Conservation (phyloP, 192 early-diverging fungal species). For the Podila minutissima region DNA sequence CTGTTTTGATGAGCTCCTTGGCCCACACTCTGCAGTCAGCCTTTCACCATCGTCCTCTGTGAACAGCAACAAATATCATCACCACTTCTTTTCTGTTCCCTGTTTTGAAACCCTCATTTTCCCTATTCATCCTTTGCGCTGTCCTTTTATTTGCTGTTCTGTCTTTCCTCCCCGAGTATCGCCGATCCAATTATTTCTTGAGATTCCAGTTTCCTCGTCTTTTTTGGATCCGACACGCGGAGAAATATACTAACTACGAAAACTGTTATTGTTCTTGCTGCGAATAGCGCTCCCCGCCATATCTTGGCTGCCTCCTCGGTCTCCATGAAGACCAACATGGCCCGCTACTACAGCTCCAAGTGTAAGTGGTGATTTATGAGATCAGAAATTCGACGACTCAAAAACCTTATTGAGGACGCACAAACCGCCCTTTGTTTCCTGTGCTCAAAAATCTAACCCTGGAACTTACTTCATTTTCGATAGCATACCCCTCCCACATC, state of each 20-base stretch:
- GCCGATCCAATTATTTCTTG: conserved; percentile 14
- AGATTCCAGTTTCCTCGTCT: neutral
- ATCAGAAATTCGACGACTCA: neutral
- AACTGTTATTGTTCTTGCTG: neutral
- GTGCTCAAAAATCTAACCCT: no score
- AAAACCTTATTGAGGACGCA: no score
- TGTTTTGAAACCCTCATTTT: neutral
- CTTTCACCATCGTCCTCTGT: no score
- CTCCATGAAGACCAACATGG: conserved; percentile 49
- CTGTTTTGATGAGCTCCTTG: no score
- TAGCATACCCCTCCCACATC: conserved; percentile 83
- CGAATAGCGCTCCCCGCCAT: conserved; percentile 45
- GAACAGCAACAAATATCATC: no score
- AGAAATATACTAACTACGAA: neutral
- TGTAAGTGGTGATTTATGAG: conserved; percentile 38
- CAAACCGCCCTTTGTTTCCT: neutral
- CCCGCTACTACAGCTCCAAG: conserved; percentile 62
- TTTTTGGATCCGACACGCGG: neutral
- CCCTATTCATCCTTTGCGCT: neutral
- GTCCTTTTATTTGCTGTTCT: neutral
- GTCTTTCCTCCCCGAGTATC: conserved; percentile 23
- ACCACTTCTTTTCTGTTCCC: neutral
- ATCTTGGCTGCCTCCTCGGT: conserved; percentile 53
- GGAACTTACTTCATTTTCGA: neutral
- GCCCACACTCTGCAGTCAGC: no score